Evolutionary conservation across 768 basidiomycete species (phyloP).

Genomic region (Suillus lakei): DNA sequence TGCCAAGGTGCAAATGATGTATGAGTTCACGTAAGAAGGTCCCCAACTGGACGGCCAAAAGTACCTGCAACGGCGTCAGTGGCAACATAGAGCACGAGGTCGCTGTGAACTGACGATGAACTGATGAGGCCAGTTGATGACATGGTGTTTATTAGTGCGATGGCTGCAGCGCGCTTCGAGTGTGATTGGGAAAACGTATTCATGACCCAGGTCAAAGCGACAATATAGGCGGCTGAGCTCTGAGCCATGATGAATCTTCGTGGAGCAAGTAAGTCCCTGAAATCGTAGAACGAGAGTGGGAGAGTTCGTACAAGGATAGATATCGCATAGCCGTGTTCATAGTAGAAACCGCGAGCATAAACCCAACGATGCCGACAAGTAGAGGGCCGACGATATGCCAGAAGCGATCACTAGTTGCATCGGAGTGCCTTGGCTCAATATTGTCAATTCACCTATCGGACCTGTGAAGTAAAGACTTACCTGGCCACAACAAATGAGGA

Average conservation of each 20-base stretch:
- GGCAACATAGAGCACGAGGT: background rate
- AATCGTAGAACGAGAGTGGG: background rate
- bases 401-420: slow-evolving; percentile 70
- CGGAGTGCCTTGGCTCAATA: slow-evolving; percentile 59
- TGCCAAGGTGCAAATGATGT: slow-evolving; percentile 69
- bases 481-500: slow-evolving; percentile 59
- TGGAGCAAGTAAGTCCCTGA: background rate
- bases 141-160: slow-evolving; percentile 80
- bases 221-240: slow-evolving; percentile 69
- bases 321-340: slow-evolving; percentile 68
- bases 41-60: slow-evolving; percentile 73
- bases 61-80: slow-evolving; percentile 43
- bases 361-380: slow-evolving; percentile 64
- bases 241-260: slow-evolving; percentile 76
- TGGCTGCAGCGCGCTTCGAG: slow-evolving; percentile 79
- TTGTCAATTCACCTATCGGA: slow-evolving; percentile 9
- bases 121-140: slow-evolving; percentile 81
- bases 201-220: slow-evolving; percentile 57
- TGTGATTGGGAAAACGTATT: slow-evolving; percentile 73
- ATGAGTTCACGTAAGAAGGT: slow-evolving; percentile 69
- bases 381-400: slow-evolving; percentile 66
- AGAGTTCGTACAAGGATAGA: slow-evolving; percentile 54
- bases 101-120: slow-evolving; percentile 62
- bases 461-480: slow-evolving; percentile 29
- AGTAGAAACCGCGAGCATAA: slow-evolving; percentile 64